A percentile compares a stretch with the other conserved stretches of the same genome.
phyloP scores from a whole-genome alignment of 2,329 filamentous ascomycete species.

The Fusarium virguliforme region DNA sequence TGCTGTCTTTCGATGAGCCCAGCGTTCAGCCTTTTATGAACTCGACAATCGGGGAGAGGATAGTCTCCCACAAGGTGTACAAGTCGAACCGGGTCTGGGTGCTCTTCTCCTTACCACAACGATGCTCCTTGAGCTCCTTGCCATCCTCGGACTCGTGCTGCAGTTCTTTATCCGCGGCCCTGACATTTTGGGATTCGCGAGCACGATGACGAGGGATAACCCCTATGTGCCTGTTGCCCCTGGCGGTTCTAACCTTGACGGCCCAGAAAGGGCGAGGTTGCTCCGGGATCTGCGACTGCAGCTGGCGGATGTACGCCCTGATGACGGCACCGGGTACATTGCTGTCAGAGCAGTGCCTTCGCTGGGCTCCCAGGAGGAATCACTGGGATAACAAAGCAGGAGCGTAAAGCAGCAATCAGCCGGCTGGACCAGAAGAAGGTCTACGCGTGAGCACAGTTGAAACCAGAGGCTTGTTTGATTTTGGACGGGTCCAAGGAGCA shows the following conservation, averaged over 20 bases:
- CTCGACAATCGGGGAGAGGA: neutral
- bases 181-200: constrained; percentile 6
- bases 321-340: neutral
- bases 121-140: neutral
- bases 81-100: constrained; percentile 4
- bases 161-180: constrained; percentile 7
- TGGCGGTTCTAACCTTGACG: constrained; percentile 1
- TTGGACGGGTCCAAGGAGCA: neutral
- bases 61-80: constrained; percentile 1
- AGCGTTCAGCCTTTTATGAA: constrained; percentile 14
- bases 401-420: neutral
- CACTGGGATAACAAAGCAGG: neutral
- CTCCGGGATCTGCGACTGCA: constrained; percentile 2
- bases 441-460: neutral
- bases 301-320: constrained; percentile 1
- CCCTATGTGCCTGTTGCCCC: neutral
- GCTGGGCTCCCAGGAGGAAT: neutral
- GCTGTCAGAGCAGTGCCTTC: constrained; percentile 7
- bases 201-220: constrained; percentile 12
- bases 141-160: constrained; percentile 6
- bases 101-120: neutral
- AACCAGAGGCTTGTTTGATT: neutral
- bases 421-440: neutral
- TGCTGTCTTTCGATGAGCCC: constrained; percentile 4
- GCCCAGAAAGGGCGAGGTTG: neutral